These are phyloP conservation scores for Pythium vanterpoolii DNA, from an alignment of 352 stramenopile species.

Conservation along the genomic window DNA sequence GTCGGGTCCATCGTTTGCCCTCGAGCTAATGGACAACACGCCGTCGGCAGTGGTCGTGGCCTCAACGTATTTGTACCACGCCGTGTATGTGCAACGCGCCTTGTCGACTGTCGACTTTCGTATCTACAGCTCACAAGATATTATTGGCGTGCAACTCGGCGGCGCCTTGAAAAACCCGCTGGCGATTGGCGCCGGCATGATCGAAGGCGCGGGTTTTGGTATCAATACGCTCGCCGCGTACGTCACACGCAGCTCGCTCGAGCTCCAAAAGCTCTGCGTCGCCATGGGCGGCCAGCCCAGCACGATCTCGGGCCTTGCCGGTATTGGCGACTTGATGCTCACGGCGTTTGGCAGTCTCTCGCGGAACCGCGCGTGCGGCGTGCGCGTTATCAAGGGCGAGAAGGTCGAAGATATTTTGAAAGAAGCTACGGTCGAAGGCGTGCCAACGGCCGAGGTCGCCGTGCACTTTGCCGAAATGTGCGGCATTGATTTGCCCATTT, in stretches of 20 bases:
- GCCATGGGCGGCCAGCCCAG: conserved; percentile 92
- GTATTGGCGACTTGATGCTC: conserved; percentile 93
- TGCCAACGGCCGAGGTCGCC: conserved; percentile 93
- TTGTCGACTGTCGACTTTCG: conserved; percentile 91
- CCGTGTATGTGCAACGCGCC: conserved; percentile 76
- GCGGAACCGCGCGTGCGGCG: conserved; percentile 94
- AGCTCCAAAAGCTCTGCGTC: conserved; percentile 95
- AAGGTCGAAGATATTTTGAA: conserved; percentile 93
- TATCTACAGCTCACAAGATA: conserved; percentile 92
- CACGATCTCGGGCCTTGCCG: conserved; percentile 93
- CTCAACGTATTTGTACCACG: conserved; percentile 90
- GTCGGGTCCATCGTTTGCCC: conserved; percentile 94
- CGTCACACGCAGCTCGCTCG: conserved; percentile 94
- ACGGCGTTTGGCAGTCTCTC: conserved; percentile 96
- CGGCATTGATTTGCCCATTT: conserved; percentile 90
- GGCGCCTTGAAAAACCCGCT: conserved; percentile 98
- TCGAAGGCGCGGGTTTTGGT: conserved; percentile 94
- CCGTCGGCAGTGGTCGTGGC: conserved; percentile 96
- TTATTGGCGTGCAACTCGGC: conserved; percentile 95
- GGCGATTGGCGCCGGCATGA: conserved; percentile 96
- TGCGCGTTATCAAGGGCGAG: conserved; percentile 91
- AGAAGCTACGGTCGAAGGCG: conserved; percentile 90
- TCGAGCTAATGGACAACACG: conserved; percentile 94
- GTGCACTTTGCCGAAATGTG: conserved; percentile 90
- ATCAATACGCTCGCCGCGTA: conserved; percentile 95